Evolutionary conservation across 176 grass and related monocot species (phyloP).

Genomic region (Rhynchospora pubera): DNA sequence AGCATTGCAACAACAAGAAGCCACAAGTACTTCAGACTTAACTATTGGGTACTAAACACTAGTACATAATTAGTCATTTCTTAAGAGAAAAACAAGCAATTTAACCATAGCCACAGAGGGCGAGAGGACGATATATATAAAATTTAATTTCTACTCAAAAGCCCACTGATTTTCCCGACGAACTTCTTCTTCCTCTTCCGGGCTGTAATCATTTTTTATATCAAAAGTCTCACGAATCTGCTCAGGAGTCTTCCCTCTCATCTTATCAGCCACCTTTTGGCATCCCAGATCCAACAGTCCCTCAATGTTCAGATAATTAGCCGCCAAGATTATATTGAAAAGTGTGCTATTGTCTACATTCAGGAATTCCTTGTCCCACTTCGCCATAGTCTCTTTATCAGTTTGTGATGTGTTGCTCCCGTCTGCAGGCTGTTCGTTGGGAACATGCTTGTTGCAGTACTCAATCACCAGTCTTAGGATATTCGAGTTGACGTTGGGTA

Average conservation of each 20-base stretch:
- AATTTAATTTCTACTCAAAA: not conserved
- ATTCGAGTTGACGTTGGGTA: not conserved
- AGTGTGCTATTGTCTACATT: conserved; percentile 25
- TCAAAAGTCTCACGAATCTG: conserved; percentile 22
- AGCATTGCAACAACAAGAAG: too few species aligned
- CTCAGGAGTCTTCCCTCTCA: conserved; percentile 9
- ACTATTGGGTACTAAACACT: too few species aligned
- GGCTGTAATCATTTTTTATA: conserved; percentile 23
- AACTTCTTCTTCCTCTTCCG: conserved; percentile 16
- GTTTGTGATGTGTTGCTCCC: too few species aligned
- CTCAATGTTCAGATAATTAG: conserved; percentile 20
- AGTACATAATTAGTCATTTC: too few species aligned
- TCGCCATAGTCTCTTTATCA: not conserved
- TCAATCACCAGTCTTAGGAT: conserved; percentile 22
- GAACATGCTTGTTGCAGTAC: conserved; percentile 24
- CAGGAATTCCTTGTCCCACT: conserved; percentile 19
- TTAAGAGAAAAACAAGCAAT: too few species aligned
- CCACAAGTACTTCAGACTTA: too few species aligned
- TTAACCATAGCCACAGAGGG: too few species aligned
- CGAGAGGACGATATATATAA: not conserved
- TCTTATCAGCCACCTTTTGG: conserved; percentile 21
- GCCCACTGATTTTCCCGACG: conserved; percentile 17
- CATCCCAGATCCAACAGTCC: conserved; percentile 8
- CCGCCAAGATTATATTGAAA: not conserved
- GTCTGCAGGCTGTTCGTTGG: not conserved